Percentiles rank a stretch among this genome's conserved stretches.
Conservation (phyloP, 2,329 filamentous ascomycete genomes). For the Nemania abortiva region DNA sequence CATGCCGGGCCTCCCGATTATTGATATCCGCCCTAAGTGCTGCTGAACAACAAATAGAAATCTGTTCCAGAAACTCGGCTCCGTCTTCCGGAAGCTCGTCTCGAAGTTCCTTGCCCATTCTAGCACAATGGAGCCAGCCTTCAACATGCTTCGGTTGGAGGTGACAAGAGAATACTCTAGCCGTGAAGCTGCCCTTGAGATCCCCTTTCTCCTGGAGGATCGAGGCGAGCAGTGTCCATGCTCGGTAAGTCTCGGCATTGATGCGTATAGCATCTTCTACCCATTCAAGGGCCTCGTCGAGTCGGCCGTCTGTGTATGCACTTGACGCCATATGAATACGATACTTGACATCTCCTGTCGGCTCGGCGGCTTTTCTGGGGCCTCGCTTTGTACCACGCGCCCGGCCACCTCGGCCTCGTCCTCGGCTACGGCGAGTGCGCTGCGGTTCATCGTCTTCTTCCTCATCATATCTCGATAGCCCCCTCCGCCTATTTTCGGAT, state of each 20-base stretch:
- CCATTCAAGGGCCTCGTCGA: slow-evolving; percentile 68
- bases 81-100: slow-evolving; percentile 60
- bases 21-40: slow-evolving; percentile 69
- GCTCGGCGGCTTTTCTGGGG: slow-evolving; percentile 73
- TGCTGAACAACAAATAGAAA: slow-evolving; percentile 69
- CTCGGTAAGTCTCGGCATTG: slow-evolving; percentile 74
- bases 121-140: slow-evolving; percentile 70
- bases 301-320: slow-evolving; percentile 72
- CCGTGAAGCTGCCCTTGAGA: slow-evolving; percentile 67
- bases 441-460: slow-evolving; percentile 25
- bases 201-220: slow-evolving; percentile 72
- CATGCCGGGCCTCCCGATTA: slow-evolving; percentile 68
- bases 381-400: slow-evolving; percentile 53
- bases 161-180: slow-evolving; percentile 72
- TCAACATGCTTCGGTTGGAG: slow-evolving; percentile 70
- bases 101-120: slow-evolving; percentile 65
- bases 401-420: slow-evolving; percentile 36
- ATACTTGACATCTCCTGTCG: slow-evolving; percentile 77
- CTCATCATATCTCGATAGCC: slow-evolving; percentile 16
- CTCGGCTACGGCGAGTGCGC: slow-evolving; percentile 30
- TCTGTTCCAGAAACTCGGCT: slow-evolving; percentile 63
- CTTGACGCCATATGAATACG: slow-evolving; percentile 75
- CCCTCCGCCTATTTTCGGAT: slow-evolving; percentile 18
- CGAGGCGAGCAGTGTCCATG: slow-evolving; percentile 72
- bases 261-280: slow-evolving; percentile 75